Base-by-base conservation (phyloP, 345 rosid species). In the Linum trigynum region DNA sequence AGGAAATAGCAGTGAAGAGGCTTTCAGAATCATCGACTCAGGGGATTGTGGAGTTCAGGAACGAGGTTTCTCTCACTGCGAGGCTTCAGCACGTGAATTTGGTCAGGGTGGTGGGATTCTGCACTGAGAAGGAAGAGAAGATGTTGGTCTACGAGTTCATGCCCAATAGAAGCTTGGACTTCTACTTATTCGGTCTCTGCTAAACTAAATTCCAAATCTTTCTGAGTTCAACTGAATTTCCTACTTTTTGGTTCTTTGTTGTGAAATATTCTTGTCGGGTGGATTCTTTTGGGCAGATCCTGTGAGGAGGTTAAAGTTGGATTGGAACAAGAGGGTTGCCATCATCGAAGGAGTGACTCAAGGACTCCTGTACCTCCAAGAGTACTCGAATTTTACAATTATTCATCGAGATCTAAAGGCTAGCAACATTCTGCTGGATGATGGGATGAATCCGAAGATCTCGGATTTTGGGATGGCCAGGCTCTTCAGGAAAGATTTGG, bases 1-100 rank as follows among this genome's bases (percentile, higher is more conserved):
- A 63, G 67, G 74, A 74, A 55, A 77, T 77, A 63, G 83, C 85
- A n/a, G 85, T 76, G 41, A 82, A 82, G 63, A 79, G 79, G 57
- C 77, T 82, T 3, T 77, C 83, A 7, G 68, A 37, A 53, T 63
- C 79, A 7, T 82, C 83, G 2, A 56, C 62, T 39, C 82, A 81
- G 70, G 82, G 85, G 14, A 58, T 58, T 0, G 75, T 67, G 69
- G 82, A 81, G 66, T 78, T 78, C 66, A 16, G 57, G 57, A 75
- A 77, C 9, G 84, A 77, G 68, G 78, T 80, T 67, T 37, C 61
- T 38, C 70, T 81, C n/a, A 71, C 80, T 0, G 75, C 82, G 38
- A 71, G 68, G 40, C 75, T 81, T 61, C 85, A 78, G 43, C 84
- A 81, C 57, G 75, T 78, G 37, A 81, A 81, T 76, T 70, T 78